phyloP scores from a whole-genome alignment of 2,329 filamentous ascomycete species.

The Pestalotiopsis sp. region DNA sequence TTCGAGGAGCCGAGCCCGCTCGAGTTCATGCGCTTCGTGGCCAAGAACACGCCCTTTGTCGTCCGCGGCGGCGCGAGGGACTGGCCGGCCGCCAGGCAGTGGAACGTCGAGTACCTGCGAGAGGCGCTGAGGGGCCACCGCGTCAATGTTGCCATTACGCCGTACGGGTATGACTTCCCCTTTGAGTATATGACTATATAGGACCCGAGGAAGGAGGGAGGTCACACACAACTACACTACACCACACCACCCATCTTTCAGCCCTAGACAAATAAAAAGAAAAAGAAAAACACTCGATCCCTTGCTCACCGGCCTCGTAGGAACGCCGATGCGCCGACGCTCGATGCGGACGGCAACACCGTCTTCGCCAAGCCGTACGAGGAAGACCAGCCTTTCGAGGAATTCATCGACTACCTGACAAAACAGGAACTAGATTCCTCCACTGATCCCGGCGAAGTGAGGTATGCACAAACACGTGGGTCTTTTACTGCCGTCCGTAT shows the following conservation, averaged over 20 bases:
- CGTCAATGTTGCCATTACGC: slow-evolving; percentile 81
- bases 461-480: slow-evolving; percentile 77
- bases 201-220: no score
- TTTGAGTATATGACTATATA: neutral
- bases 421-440: slow-evolving; percentile 52
- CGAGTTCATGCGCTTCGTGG: slow-evolving; percentile 79
- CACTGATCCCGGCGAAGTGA: slow-evolving; percentile 49
- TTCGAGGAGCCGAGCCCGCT: slow-evolving; percentile 69
- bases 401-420: slow-evolving; percentile 65
- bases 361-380: slow-evolving; percentile 76
- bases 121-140: slow-evolving; percentile 53
- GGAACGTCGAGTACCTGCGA: slow-evolving; percentile 65
- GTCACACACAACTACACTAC: no score
- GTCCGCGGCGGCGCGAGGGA: slow-evolving; percentile 62
- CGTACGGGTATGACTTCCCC: slow-evolving; percentile 56
- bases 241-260: neutral
- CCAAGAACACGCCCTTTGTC: slow-evolving; percentile 75
- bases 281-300: slow-evolving; percentile 6
- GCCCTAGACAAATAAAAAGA: neutral
- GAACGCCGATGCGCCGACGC: slow-evolving; percentile 57
- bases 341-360: slow-evolving; percentile 30
- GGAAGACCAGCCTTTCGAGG: slow-evolving; percentile 61
- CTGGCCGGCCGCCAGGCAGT: slow-evolving; percentile 66
- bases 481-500: neutral
- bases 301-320: slow-evolving; percentile 20